Evolutionary conservation across 2,329 filamentous ascomycete species (phyloP).

Genomic region (Hymenoscyphus fructigenus): DNA sequence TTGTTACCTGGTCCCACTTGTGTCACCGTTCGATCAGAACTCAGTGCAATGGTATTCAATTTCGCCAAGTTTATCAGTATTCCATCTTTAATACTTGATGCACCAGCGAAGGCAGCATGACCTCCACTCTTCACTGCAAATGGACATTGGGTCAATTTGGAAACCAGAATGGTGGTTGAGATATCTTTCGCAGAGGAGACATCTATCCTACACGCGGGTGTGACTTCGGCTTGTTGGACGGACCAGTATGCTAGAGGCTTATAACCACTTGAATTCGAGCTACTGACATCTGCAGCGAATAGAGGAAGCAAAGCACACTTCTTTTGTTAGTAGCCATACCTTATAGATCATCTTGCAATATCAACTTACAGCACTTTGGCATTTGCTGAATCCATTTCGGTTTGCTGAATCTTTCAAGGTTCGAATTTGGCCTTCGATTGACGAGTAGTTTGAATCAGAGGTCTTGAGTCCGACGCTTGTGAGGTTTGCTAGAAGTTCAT

Average conservation of each 20-base stretch:
- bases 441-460: background rate
- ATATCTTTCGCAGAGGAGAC: slow-evolving; percentile 20
- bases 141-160: slow-evolving; percentile 18
- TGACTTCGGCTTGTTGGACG: slow-evolving; percentile 22
- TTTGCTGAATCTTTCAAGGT: background rate
- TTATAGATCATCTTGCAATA: background rate
- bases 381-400: background rate
- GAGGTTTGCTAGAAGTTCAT: slow-evolving; percentile 1
- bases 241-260: slow-evolving; percentile 11
- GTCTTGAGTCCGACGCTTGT: background rate
- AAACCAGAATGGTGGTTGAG: slow-evolving; percentile 20
- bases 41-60: slow-evolving; percentile 28
- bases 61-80: slow-evolving; percentile 48
- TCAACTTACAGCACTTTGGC: slow-evolving; percentile 8
- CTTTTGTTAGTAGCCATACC: background rate
- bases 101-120: slow-evolving; percentile 40
- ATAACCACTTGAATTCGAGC: background rate
- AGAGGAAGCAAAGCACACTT: slow-evolving; percentile 7
- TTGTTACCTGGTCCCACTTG: slow-evolving; percentile 38
- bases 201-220: slow-evolving; percentile 22
- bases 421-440: background rate
- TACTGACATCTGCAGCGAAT: background rate
- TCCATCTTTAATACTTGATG: slow-evolving; percentile 50
- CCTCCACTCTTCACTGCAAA: slow-evolving; percentile 30
- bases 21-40: slow-evolving; percentile 30